Evolutionary conservation across 1,284 basidiomycete genomes (phyloP).

Genomic region (Sphaerobolus stellatus): DNA sequence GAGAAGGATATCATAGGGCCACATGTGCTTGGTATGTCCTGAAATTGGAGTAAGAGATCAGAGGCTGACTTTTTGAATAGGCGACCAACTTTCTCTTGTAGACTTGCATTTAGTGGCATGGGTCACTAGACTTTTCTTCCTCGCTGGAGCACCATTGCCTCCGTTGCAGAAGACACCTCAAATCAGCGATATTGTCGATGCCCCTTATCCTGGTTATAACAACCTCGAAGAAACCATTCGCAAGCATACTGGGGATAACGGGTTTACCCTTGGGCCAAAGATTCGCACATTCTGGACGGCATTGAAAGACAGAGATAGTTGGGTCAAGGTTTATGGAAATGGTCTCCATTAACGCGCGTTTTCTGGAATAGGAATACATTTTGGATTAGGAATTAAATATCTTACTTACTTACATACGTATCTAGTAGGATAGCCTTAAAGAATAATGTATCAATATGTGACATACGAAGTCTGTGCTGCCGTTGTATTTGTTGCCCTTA

Average conservation of each 20-base stretch:
- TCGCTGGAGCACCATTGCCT: conserved; percentile 49
- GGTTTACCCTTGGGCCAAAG: conserved; percentile 37
- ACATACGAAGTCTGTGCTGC: too few relatives aligned
- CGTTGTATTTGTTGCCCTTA: too few relatives aligned
- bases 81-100: conserved; percentile 75
- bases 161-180: conserved; percentile 38
- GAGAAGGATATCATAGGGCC: conserved; percentile 70
- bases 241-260: not conserved
- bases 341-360: conserved; percentile 49
- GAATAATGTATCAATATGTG: too few relatives aligned
- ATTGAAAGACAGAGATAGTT: conserved; percentile 62
- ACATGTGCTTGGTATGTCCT: conserved; percentile 60
- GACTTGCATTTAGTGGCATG: conserved; percentile 82
- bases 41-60: not conserved
- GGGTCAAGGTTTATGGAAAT: conserved; percentile 61
- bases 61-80: conserved; percentile 33
- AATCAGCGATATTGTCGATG: not conserved
- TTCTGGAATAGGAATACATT: not conserved
- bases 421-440: not conserved
- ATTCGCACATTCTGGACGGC: conserved; percentile 67
- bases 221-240: conserved; percentile 3
- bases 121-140: conserved; percentile 61
- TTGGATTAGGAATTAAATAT: not conserved
- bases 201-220: conserved; percentile 4
- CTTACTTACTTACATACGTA: not conserved